These are phyloP conservation scores for Orbilia javanica DNA, from an alignment of 2,329 filamentous ascomycete species.

Conservation along the genomic window DNA sequence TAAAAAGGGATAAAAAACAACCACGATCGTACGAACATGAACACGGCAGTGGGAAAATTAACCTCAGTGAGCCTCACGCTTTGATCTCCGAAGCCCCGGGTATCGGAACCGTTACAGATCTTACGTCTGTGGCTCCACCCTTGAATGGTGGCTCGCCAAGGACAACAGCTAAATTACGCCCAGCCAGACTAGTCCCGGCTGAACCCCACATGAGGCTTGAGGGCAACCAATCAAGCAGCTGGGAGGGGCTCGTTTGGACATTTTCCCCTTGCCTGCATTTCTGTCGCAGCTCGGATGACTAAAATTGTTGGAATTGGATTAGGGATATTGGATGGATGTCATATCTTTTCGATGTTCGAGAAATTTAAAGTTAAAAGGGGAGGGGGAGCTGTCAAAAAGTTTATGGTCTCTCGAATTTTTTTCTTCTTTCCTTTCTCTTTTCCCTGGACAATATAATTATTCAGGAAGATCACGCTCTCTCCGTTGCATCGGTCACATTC, in stretches of 20 bases:
- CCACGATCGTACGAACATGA: too few species aligned
- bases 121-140: constrained; percentile 25
- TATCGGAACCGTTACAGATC: constrained; percentile 29
- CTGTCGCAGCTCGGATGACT: constrained; percentile 4
- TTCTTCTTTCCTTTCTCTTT: not conserved
- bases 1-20: too few species aligned
- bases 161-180: constrained; percentile 26
- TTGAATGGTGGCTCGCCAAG: constrained; percentile 3
- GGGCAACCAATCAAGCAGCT: not conserved
- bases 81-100: not conserved
- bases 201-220: constrained; percentile 1
- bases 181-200: constrained; percentile 15
- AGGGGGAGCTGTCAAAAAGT: not conserved
- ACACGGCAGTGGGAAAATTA: not conserved
- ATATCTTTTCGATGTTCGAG: not conserved
- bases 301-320: not conserved
- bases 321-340: not conserved
- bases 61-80: not conserved
- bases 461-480: too few species aligned
- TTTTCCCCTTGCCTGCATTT: not conserved
- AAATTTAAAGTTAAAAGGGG: not conserved
- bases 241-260: not conserved
- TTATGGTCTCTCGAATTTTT: not conserved
- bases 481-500: too few species aligned
- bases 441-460: not conserved